Base-by-base conservation (phyloP, 352 stramenopile species). In the Pythium folliculosum region DNA sequence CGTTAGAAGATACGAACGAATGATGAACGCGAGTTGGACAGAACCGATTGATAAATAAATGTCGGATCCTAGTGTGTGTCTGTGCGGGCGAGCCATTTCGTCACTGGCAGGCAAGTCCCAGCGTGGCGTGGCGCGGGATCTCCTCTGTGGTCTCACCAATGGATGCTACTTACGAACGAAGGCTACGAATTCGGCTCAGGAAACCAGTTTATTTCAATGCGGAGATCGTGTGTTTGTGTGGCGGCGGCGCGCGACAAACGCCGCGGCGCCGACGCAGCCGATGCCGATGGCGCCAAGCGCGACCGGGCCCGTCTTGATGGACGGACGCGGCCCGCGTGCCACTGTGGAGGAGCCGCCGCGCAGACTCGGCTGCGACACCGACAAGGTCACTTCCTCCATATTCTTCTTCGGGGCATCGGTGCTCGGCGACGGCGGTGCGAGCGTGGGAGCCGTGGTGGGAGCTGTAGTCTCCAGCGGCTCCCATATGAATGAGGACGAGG, bases 241-340 rank as follows among this genome's bases (percentile, higher is more conserved):
- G 7, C 23, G 37, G 8, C 25, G 38, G 5, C 43, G 23, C 6
- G 40, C 44, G 0, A 35, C 55, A 22, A 37, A 48, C n/a, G 25
- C 55, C 6, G 55, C 55, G 12, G 22, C 7, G 1, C 55, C 55
- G 21, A 61, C 38, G 27, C 37, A 48, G 9, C 21, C 1, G 9
- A 61, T 40, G 21, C 55, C 55, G 23, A 61, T 32, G 10, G 55
- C 55, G 6, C 55, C 55, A 8, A 61, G 7, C 13, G 23, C 21
- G 22, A 52, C 32, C 5, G 50, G 50, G 23, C 50, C 50, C 16
- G 22, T 4, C 5, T 49, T 49, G 4, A 23, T 49, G 50, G 23
- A 21, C 13, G 32, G 22, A 19, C 23, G 9, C 3, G 50, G 14
- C 25, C 6, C 5, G 9, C 43, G 50, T 3, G 22, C 21, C 6